Evolutionary conservation across 805 yeast species (phyloP).

Genomic region (Ascoidea asiatica): DNA sequence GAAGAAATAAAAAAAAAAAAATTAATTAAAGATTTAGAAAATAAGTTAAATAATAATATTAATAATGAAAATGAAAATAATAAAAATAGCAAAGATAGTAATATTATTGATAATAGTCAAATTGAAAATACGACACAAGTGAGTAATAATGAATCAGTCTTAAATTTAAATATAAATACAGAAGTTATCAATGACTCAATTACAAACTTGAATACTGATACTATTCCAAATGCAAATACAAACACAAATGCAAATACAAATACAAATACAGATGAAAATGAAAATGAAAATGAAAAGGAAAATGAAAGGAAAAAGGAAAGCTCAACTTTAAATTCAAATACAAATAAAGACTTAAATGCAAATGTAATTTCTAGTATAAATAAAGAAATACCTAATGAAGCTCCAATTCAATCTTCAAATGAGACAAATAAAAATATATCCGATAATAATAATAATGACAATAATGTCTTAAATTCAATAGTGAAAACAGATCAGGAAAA

Average conservation of each 20-base stretch:
- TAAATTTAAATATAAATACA: no score
- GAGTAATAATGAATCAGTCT: no score
- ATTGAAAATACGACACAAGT: neutral
- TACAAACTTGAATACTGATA: neutral
- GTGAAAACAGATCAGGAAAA: no score
- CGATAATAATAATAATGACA: no score
- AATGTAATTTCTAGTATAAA: neutral
- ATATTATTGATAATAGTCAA: neutral
- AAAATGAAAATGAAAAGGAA: no score
- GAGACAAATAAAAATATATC: no score
- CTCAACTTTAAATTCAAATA: neutral
- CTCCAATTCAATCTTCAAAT: no score
- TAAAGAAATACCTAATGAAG: no score
- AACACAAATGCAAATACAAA: no score
- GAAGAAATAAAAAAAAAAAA: neutral
- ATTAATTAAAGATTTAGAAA: neutral
- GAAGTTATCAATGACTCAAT: neutral
- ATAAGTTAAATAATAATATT: neutral
- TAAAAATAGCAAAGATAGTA: neutral
- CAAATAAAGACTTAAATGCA: neutral
- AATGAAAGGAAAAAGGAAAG: neutral
- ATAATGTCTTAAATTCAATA: no score
- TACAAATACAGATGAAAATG: neutral
- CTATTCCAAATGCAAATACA: neutral
- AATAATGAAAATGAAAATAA: neutral